Conservation (phyloP, 352 stramenopile species). For the Pythium periplocum region DNA sequence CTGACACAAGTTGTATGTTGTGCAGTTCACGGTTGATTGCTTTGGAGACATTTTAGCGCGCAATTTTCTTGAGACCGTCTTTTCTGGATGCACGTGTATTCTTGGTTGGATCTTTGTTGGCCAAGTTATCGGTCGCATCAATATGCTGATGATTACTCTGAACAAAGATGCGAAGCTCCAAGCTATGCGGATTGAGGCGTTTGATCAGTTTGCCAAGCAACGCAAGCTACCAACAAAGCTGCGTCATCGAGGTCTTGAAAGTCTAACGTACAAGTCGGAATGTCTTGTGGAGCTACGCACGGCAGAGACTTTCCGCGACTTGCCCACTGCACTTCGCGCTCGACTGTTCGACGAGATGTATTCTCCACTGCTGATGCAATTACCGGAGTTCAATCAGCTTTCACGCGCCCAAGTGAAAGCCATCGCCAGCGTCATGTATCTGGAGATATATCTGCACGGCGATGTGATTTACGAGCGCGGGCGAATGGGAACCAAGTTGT, state of each 20-base stretch:
- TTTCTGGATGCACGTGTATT: constrained; percentile 54
- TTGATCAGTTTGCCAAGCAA: constrained; percentile 66
- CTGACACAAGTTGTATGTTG: neutral
- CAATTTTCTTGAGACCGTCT: constrained; percentile 60
- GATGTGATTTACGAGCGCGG: constrained; percentile 57
- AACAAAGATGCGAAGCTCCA: constrained; percentile 52
- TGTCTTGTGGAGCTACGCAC: constrained; percentile 38
- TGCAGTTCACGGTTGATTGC: constrained; percentile 71
- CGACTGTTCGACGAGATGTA: constrained; percentile 61
- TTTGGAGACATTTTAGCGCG: constrained; percentile 64
- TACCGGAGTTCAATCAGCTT: constrained; percentile 34
- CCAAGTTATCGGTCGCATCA: constrained; percentile 67
- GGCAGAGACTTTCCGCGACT: constrained; percentile 33
- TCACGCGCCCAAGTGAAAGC: constrained; percentile 41
- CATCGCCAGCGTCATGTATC: constrained; percentile 33
- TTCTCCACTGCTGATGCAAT: constrained; percentile 18
- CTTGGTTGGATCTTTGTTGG: constrained; percentile 76
- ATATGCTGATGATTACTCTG: constrained; percentile 59
- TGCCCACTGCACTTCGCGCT: constrained; percentile 29
- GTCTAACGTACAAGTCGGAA: constrained; percentile 46
- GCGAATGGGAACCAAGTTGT: constrained; percentile 32
- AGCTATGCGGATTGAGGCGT: constrained; percentile 47
- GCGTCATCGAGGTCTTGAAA: constrained; percentile 41
- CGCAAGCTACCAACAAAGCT: constrained; percentile 33
- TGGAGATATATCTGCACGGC: constrained; percentile 61